Base-by-base conservation (phyloP, 2,329 filamentous ascomycete genomes). In the Fusarium abutilonis region DNA sequence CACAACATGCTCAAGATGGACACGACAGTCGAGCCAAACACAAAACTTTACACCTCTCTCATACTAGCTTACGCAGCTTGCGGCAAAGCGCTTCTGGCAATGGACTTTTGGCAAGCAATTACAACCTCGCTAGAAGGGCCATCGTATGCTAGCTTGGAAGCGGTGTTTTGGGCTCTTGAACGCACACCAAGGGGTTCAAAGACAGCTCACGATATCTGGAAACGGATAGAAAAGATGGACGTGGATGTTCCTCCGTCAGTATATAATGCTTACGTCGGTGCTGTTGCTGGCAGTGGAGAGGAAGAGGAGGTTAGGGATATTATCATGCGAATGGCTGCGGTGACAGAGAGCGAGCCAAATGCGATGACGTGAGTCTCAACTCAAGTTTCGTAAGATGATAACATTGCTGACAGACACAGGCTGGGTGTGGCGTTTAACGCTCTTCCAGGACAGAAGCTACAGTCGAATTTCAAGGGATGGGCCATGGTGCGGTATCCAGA, bases 1-100 rank as follows among this genome's bases (percentile, higher is more conserved):
- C 90, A 97, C 78, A 97, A 97, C 73, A 94, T 97, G 86, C 82
- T 97, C 66, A 98, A 97, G 78, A 88, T 97, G 74, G 95, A 99
- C 74, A 83, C 88, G n/a, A 85, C 86, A 38, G 83, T 98, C 34
- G 87, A 93, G 67, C 83, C 89, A 5, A 88, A 85, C 67, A 98
- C 94, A 1, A 82, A 80, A 52, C 80, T 98, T 3, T 86, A 89
- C 68, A 98, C 97, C 69, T 87, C 90, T 0, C 79, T 98, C 44
- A 97, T 99, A 88, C 82, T 95, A 11, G 93, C 92, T 0, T 94
- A 96, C 72, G 86, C 87, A 1, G 84, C 86, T 1, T 90, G 87
- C 69, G 90, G 85, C 7, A 81, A 87, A 63, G 82, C 89, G 0
- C 77, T 83, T 28, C 84, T 85, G 51, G 91, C 91, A 1, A 79